These are phyloP conservation scores for Sanguinoderma infundibulare DNA, from an alignment of 1,284 basidiomycete species.

Conservation along the genomic window DNA sequence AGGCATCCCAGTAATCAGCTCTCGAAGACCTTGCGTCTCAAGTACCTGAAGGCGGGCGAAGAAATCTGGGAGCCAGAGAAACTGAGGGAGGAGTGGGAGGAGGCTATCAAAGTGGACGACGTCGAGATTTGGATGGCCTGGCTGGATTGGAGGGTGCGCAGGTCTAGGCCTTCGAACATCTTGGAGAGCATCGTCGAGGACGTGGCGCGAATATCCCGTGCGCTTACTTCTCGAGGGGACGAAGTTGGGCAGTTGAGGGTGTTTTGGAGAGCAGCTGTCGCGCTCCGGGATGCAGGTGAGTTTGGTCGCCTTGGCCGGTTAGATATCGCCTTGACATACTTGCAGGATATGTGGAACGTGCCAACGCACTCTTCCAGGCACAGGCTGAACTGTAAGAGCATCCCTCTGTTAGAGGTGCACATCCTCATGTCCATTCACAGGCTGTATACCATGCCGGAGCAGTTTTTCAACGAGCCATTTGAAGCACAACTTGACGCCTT, in stretches of 20 bases:
- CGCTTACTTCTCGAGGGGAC: slow-evolving; percentile 42
- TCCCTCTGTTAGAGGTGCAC: not conserved
- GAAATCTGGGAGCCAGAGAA: slow-evolving; percentile 66
- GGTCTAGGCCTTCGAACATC: slow-evolving; percentile 43
- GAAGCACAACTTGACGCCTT: slow-evolving; percentile 55
- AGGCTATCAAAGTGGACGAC: slow-evolving; percentile 55
- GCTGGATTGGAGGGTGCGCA: slow-evolving; percentile 73
- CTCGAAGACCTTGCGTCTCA: slow-evolving; percentile 59
- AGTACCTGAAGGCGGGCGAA: slow-evolving; percentile 72
- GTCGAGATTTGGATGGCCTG: slow-evolving; percentile 72
- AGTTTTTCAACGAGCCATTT: slow-evolving; percentile 45
- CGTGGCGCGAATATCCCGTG: slow-evolving; percentile 46
- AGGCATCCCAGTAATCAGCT: slow-evolving; percentile 54
- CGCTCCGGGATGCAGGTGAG: slow-evolving; percentile 79
- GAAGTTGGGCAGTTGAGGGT: slow-evolving; percentile 64
- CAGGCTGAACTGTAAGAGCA: slow-evolving; percentile 72
- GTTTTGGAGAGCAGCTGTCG: slow-evolving; percentile 73
- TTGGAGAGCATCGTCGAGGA: slow-evolving; percentile 58
- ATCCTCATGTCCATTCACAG: slow-evolving; percentile 38
- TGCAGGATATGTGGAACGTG: slow-evolving; percentile 56
- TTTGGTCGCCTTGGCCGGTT: slow-evolving; percentile 4
- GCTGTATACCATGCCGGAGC: slow-evolving; percentile 55
- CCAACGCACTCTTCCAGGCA: slow-evolving; percentile 75
- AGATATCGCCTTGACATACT: not conserved
- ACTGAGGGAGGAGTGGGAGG: slow-evolving; percentile 72